A percentile compares a stretch with the other conserved stretches of the same genome.
These are phyloP conservation scores for Coemansia sp. DNA, from an alignment of 192 early-diverging fungal genomes.

Conservation along the genomic window DNA sequence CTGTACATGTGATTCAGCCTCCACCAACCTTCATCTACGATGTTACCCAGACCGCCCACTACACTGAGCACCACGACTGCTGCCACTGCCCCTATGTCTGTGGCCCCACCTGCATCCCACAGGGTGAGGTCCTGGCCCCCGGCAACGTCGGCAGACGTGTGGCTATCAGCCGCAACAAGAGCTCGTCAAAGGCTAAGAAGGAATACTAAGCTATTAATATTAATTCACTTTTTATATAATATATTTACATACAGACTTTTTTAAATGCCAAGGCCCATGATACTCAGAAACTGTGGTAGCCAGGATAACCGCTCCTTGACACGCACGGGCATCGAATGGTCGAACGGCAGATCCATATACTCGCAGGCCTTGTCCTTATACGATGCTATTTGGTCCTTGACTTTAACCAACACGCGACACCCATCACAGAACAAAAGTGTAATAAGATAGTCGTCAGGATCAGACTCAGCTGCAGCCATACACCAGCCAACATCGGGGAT, in stretches of 20 bases:
- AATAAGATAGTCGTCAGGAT: slow-evolving; percentile 26
- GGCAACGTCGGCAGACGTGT: slow-evolving; percentile 34
- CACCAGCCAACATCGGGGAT: slow-evolving; percentile 58
- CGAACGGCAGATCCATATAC: slow-evolving; percentile 33
- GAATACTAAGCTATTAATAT: neutral
- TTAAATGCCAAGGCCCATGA: slow-evolving; percentile 32
- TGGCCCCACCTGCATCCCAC: slow-evolving; percentile 50
- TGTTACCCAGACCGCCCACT: slow-evolving; percentile 49
- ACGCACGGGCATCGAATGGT: slow-evolving; percentile 33
- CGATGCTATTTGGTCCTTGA: slow-evolving; percentile 23
- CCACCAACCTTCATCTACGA: slow-evolving; percentile 55
- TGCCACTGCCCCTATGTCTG: slow-evolving; percentile 51
- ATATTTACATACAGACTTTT: slow-evolving; percentile 1
- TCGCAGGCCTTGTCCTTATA: slow-evolving; percentile 22
- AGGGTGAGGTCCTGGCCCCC: slow-evolving; percentile 52
- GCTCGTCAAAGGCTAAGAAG: slow-evolving; percentile 10
- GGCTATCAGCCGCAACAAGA: slow-evolving; percentile 24
- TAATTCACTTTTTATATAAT: neutral
- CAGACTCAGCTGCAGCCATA: slow-evolving; percentile 22
- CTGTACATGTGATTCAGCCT: slow-evolving; percentile 53
- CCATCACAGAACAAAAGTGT: slow-evolving; percentile 51
- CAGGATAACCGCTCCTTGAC: slow-evolving; percentile 40
- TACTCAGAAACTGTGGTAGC: slow-evolving; percentile 37
- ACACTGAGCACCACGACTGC: slow-evolving; percentile 55
- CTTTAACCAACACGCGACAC: slow-evolving; percentile 43